These are phyloP conservation scores for Saccharomycopsis olivae DNA, from an alignment of 805 yeast species.

Conservation along the genomic window DNA sequence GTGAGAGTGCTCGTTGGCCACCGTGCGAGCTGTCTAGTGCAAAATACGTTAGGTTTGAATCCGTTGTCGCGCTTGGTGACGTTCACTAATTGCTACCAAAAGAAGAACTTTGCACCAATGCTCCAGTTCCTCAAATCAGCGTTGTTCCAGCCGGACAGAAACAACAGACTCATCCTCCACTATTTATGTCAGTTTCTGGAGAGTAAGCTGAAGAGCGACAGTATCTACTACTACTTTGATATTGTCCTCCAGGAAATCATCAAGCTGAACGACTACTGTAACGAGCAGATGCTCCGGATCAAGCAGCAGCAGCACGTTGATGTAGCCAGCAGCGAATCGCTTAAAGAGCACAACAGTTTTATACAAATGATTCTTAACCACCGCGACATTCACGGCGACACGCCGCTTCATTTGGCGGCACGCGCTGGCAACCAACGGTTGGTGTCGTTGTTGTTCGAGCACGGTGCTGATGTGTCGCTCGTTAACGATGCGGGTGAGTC, in stretches of 20 bases:
- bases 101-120: constrained; percentile 46
- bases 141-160: constrained; percentile 58
- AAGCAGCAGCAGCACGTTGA: too few species aligned
- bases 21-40: constrained; percentile 48
- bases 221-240: constrained; percentile 46
- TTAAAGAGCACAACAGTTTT: constrained; percentile 33
- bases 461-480: constrained; percentile 29
- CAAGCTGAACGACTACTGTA: constrained; percentile 13
- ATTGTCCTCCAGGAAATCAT: constrained; percentile 29
- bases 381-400: constrained; percentile 75
- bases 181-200: constrained; percentile 49
- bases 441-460: constrained; percentile 31
- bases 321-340: too few species aligned
- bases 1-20: constrained; percentile 43
- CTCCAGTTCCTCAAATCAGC: constrained; percentile 54
- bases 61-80: constrained; percentile 58
- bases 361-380: constrained; percentile 57
- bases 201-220: constrained; percentile 36
- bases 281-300: constrained; percentile 15
- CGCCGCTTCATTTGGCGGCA: constrained; percentile 74
- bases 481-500: constrained; percentile 22
- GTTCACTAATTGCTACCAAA: constrained; percentile 63
- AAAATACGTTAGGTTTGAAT: constrained; percentile 52
- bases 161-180: constrained; percentile 66
- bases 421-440: constrained; percentile 39